phyloP scores from a whole-genome alignment of 1,284 basidiomycete genomes.

The Acaromyces ingoldii region DNA sequence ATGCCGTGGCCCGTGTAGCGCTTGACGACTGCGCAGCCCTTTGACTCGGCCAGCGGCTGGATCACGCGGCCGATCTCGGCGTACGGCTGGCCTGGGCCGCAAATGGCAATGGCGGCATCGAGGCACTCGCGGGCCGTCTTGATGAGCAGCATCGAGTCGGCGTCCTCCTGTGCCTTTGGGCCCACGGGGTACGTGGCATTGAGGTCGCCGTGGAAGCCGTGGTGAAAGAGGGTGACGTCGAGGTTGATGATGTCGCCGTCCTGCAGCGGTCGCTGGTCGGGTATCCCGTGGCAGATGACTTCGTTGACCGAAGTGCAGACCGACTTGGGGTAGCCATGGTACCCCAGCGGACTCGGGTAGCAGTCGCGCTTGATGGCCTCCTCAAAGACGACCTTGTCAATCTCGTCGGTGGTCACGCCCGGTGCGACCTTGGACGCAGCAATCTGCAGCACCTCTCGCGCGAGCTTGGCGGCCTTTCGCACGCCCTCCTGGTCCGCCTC shows the following conservation, averaged over 20 bases:
- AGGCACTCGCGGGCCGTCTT: slow-evolving; percentile 58
- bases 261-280: slow-evolving; percentile 39
- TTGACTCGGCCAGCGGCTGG: slow-evolving; percentile 55
- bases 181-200: slow-evolving; percentile 48
- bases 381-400: slow-evolving; percentile 87
- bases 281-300: slow-evolving; percentile 81
- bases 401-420: slow-evolving; percentile 88
- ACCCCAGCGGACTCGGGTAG: slow-evolving; percentile 92
- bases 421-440: slow-evolving; percentile 77
- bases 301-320: slow-evolving; percentile 94
- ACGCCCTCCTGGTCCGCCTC: slow-evolving; percentile 42
- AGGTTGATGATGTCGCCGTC: slow-evolving; percentile 36
- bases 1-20: slow-evolving; percentile 84
- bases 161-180: slow-evolving; percentile 33
- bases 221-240: slow-evolving; percentile 58
- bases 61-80: slow-evolving; percentile 72
- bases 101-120: slow-evolving; percentile 66
- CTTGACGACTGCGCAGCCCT: slow-evolving; percentile 62
- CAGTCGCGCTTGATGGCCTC: slow-evolving; percentile 84
- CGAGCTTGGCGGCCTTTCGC: slow-evolving; percentile 60
- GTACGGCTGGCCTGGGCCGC: slow-evolving; percentile 70
- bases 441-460: slow-evolving; percentile 83
- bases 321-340: slow-evolving; percentile 88
- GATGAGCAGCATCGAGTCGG: slow-evolving; percentile 39
- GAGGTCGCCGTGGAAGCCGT: slow-evolving; percentile 49